Evolutionary conservation across 2,329 filamentous ascomycete genomes (phyloP).

Genomic region (Exophiala bonariae): DNA sequence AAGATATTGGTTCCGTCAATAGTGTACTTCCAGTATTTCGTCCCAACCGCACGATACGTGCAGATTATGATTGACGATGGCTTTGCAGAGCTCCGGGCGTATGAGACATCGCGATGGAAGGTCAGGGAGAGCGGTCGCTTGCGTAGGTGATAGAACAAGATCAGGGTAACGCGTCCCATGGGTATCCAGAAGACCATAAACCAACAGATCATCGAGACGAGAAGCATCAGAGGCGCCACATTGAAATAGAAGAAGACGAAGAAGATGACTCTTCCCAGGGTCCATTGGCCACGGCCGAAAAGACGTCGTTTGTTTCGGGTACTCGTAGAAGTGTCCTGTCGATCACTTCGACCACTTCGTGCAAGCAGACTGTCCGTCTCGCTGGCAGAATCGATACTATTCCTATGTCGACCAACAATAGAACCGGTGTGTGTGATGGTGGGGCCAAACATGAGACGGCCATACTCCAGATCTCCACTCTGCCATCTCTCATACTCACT

Average conservation of each 20-base stretch:
- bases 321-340: slow-evolving; percentile 39
- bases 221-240: slow-evolving; percentile 79
- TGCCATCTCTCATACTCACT: slow-evolving; percentile 99
- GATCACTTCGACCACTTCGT: slow-evolving; percentile 55
- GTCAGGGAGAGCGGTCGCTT: slow-evolving; percentile 89
- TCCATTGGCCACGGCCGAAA: slow-evolving; percentile 96
- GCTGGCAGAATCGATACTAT: slow-evolving; percentile 83
- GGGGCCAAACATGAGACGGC: slow-evolving; percentile 92
- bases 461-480: slow-evolving; percentile 93
- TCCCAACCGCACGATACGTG: slow-evolving; percentile 92
- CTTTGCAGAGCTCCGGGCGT: slow-evolving; percentile 68
- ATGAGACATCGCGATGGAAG: slow-evolving; percentile 82
- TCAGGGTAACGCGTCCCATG: slow-evolving; percentile 92
- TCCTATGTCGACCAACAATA: slow-evolving; percentile 79
- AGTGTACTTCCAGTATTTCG: slow-evolving; percentile 99
- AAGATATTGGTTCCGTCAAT: slow-evolving; percentile 98
- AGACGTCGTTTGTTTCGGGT: slow-evolving; percentile 71
- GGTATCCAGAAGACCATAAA: slow-evolving; percentile 96
- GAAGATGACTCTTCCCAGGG: slow-evolving; percentile 88
- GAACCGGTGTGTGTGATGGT: slow-evolving; percentile 62
- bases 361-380: slow-evolving; percentile 90
- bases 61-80: slow-evolving; percentile 87
- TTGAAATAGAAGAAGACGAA: slow-evolving; percentile 95
- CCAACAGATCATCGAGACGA: slow-evolving; percentile 90
- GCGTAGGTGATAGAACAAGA: slow-evolving; percentile 86